These are phyloP conservation scores for Calophaca sinica DNA, from an alignment of 306 rosid genomes.

Conservation along the genomic window DNA sequence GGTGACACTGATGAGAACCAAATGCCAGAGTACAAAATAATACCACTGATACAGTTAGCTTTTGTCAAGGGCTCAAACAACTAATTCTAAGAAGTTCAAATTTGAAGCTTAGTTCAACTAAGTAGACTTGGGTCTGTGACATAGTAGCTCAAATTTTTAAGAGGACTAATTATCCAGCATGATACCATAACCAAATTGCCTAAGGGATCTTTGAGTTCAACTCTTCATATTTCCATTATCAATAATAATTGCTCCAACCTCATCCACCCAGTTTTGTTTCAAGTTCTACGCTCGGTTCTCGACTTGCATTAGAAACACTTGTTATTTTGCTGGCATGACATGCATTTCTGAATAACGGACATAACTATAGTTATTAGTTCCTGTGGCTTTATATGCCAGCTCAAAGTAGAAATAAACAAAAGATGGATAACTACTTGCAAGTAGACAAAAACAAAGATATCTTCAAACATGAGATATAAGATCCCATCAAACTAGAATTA, in stretches of 20 bases:
- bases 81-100: slow-evolving; percentile 21
- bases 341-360: slow-evolving; percentile 31
- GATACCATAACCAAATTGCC: slow-evolving; percentile 27
- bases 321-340: slow-evolving; percentile 33
- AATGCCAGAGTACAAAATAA: slow-evolving; percentile 10
- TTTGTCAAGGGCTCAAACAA: slow-evolving; percentile 29
- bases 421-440: slow-evolving; percentile 32
- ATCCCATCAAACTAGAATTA: slow-evolving; percentile 28
- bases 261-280: slow-evolving; percentile 39
- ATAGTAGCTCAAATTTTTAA: slow-evolving; percentile 35
- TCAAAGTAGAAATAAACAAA: slow-evolving; percentile 23
- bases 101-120: slow-evolving; percentile 21
- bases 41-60: slow-evolving; percentile 2
- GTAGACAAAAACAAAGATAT: slow-evolving; percentile 13
- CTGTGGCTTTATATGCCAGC: slow-evolving; percentile 30
- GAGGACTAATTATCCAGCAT: slow-evolving; percentile 21
- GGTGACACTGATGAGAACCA: slow-evolving; percentile 25
- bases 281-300: slow-evolving; percentile 33
- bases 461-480: slow-evolving; percentile 31
- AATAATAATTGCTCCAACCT: slow-evolving; percentile 19
- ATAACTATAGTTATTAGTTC: slow-evolving; percentile 26
- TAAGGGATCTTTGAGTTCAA: slow-evolving; percentile 34
- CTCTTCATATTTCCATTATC: slow-evolving; percentile 35
- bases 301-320: slow-evolving; percentile 32
- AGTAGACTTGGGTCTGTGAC: slow-evolving; percentile 18